Percentiles rank a stretch among this genome's conserved stretches.
Conservation (phyloP, 2,329 filamentous ascomycete species). For the Diaporthe humulicola region DNA sequence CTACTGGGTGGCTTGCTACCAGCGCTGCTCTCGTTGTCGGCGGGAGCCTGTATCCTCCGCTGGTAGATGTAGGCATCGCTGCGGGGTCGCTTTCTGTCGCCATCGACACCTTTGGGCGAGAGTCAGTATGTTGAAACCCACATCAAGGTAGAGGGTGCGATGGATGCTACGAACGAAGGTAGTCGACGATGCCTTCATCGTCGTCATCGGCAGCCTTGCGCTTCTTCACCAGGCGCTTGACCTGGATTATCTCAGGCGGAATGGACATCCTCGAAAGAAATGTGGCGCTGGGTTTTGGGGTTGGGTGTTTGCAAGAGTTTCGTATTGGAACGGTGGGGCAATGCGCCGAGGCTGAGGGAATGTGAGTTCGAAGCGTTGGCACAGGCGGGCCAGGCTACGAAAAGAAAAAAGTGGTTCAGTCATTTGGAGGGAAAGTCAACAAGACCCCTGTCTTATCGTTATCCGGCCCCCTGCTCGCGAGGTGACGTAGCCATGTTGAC, state of each 20-base stretch:
- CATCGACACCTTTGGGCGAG: conserved; percentile 61
- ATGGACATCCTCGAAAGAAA: conserved; percentile 60
- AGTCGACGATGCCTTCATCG: conserved; percentile 66
- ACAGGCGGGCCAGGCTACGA: background rate
- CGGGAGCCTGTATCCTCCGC: conserved; percentile 56
- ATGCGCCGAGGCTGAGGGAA: conserved; percentile 3
- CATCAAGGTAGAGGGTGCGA: conserved; percentile 27
- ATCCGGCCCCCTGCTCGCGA: conserved; percentile 16
- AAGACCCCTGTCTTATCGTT: conserved; percentile 30
- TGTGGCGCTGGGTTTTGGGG: background rate
- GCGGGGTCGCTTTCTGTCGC: conserved; percentile 65
- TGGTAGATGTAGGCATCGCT: conserved; percentile 69
- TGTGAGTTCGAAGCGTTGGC: conserved; percentile 5
- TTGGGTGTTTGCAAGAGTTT: background rate
- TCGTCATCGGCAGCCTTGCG: conserved; percentile 70
- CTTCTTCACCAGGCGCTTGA: conserved; percentile 56
- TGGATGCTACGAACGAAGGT: conserved; percentile 61
- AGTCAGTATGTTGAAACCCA: conserved; percentile 30
- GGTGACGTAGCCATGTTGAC: conserved; percentile 30
- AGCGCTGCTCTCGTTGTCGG: conserved; percentile 47
- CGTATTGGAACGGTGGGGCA: conserved; percentile 21
- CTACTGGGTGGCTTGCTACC: conserved; percentile 44
- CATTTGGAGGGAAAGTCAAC: background rate
- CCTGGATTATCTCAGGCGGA: conserved; percentile 70
- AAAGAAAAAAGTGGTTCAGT: conserved; percentile 15